phyloP scores from a whole-genome alignment of 192 early-diverging fungal genomes.

The Umbelopsis sp. region DNA sequence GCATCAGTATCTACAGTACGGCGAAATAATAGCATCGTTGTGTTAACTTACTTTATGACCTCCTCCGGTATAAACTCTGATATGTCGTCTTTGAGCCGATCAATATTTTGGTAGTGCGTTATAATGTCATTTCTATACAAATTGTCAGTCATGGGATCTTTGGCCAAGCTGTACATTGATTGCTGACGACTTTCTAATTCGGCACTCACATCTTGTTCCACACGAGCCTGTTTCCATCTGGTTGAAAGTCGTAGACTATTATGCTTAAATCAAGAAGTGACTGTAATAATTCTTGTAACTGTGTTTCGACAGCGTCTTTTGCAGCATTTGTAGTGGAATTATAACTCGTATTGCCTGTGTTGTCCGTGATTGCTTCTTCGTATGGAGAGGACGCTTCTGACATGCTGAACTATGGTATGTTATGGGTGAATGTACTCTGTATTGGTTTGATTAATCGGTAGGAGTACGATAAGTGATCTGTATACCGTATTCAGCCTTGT shows the following conservation, averaged over 20 bases:
- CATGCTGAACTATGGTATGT: neutral
- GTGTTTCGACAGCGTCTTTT: conserved; percentile 32
- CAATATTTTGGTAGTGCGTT: conserved; percentile 36
- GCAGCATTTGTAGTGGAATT: neutral
- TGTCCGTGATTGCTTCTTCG: neutral
- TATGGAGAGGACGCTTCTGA: conserved; percentile 1
- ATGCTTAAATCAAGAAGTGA: conserved; percentile 53
- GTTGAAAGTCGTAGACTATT: conserved; percentile 58
- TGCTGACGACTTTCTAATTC: neutral
- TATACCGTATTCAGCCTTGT: no score
- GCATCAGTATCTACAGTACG: neutral
- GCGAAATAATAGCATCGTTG: neutral
- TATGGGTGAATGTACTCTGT: neutral
- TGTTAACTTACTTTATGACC: conserved; percentile 45
- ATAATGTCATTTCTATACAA: conserved; percentile 31
- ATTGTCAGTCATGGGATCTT: neutral
- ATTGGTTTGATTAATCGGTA: neutral
- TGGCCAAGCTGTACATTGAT: neutral
- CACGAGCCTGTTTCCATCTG: conserved; percentile 44
- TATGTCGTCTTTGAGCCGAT: conserved; percentile 47
- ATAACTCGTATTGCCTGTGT: neutral
- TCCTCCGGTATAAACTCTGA: conserved; percentile 52
- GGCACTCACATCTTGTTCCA: conserved; percentile 52
- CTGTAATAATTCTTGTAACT: conserved; percentile 50
- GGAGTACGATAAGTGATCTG: no score